Base-by-base conservation (phyloP, 345 rosid species). In the Melastoma malabathricum region DNA sequence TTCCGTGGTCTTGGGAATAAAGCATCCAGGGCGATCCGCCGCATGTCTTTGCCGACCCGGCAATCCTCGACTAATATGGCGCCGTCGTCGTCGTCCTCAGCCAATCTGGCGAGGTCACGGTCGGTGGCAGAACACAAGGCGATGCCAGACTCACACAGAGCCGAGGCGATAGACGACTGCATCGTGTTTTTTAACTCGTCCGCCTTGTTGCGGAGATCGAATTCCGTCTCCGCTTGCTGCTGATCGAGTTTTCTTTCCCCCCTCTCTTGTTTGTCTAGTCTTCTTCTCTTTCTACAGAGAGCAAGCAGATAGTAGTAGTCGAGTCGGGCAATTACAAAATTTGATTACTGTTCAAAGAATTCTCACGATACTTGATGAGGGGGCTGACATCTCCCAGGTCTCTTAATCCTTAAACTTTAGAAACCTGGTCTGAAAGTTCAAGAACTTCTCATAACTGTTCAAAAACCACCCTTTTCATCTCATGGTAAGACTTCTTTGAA, bases 151-250 rank as follows among this genome's bases (percentile, higher is more conserved):
- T 83, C 92, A 14, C 96, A 84, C 34, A 49, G 82, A 66, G 94
- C 86, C 44, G 94, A 90, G 69, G 96, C 89, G 38, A 72, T 90
- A 6, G 85, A 84, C 63, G 96, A 90, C 51, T 90, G 98, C 66
- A 90, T 90, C 52, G 76, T 81, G 75, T 90, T 86, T 79, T 70
- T 86, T 59, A 90, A 90, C 50, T 78, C 82, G 62, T 83, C 86
- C n/a, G 78, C 79, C 44, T 76, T 86, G 39, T 46, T 84, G 69
- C 75, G 68, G 10, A 72, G 92, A 64, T 82, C 89, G 54, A 90
- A 75, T 65, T 83, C 95, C 0, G 75, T 79, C 61, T 73, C 86
- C 29, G 27, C 80, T 3, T 59, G 65, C 64, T 76, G 81, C 60
- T 70, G 79, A 59, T 70, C 15, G 7, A 43, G 5, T 14, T 47